Base-by-base conservation (phyloP, 306 rosid species). In the Vigna mungo region DNA sequence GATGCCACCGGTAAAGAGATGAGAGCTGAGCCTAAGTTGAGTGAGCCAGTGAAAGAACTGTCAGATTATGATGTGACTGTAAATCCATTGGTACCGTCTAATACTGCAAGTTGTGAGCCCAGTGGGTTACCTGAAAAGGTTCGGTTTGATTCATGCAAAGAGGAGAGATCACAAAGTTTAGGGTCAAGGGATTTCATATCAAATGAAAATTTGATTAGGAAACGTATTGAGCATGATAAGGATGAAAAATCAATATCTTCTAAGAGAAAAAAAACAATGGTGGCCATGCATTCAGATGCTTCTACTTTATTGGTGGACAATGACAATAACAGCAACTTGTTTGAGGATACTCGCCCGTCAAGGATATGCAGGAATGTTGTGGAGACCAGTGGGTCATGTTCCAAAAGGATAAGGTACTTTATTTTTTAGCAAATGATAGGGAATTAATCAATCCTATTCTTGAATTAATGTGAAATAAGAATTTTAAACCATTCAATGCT, bases 381-480 rank as follows among this genome's bases (percentile, higher is more conserved):
- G 62, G 90, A 74, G 73, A 83, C 82, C 37, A 83, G 82, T 1
- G 78, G 68, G 67, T 49, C 71, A 67, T 81, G 85, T 81, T 87
- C 78, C 64, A 86, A 90, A 78, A 85, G 86, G 75, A 91, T 60
- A 81, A 87, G 97, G 96, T 92, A 75, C 75, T 68, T 69, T 61
- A 66, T 84, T 73, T 75, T 63, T 77, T 58, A 51, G 54, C 74
- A 53, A 59, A 78, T 64, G 20, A 21, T 27, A 32, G 27, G 62
- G 81, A 54, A 44, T 75, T 36, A 68, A 16, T 61, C 37, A 16
- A 34, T 23, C 16, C 21, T 74, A 21, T 44, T 37, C 14, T 17
- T 69, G 41, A 44, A 70, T 60, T 51, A 58, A 48, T 60, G 18
- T 59, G 65, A 59, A 51, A 59, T 53, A 46, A 5, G 53, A 58